A percentile compares a stretch with the other conserved stretches of the same genome.
Conservation (phyloP, 2,329 filamentous ascomycete genomes). For the Trichophyton schoenleinii region DNA sequence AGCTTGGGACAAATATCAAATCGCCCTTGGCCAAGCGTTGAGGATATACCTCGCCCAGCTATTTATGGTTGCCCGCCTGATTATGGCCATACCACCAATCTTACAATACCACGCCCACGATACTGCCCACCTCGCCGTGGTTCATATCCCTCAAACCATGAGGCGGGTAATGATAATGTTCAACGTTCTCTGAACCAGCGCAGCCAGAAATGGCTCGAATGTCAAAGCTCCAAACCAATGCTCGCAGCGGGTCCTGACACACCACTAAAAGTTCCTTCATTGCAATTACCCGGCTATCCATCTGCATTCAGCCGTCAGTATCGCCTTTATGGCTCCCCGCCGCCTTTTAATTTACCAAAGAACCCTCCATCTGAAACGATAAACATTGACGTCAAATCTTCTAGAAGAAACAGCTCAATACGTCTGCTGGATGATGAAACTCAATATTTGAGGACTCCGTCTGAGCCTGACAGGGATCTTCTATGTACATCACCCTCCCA, state of each 20-base stretch:
- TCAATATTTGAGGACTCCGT: background rate
- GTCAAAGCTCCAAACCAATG: background rate
- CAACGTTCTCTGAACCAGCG: background rate
- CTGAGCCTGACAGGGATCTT: background rate
- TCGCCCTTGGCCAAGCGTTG: background rate
- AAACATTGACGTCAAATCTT: background rate
- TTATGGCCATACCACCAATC: too few species aligned
- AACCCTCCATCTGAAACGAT: background rate
- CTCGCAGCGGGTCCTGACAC: too few species aligned
- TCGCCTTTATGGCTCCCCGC: background rate
- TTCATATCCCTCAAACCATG: background rate
- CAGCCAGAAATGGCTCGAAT: background rate
- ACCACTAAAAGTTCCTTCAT: background rate
- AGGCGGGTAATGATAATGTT: background rate
- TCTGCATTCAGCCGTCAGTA: background rate
- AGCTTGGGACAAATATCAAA: background rate
- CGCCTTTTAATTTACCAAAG: background rate
- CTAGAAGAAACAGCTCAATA: background rate
- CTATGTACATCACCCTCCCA: background rate
- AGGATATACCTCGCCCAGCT: background rate
- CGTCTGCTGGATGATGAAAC: background rate
- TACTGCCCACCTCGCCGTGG: background rate
- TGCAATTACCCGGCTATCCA: background rate
- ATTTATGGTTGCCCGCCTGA: background rate
- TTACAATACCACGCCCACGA: background rate